Percentiles rank a stretch among this genome's conserved stretches.
phyloP scores from a whole-genome alignment of 2,329 filamentous ascomycete species.

The Fusarium domesticum region DNA sequence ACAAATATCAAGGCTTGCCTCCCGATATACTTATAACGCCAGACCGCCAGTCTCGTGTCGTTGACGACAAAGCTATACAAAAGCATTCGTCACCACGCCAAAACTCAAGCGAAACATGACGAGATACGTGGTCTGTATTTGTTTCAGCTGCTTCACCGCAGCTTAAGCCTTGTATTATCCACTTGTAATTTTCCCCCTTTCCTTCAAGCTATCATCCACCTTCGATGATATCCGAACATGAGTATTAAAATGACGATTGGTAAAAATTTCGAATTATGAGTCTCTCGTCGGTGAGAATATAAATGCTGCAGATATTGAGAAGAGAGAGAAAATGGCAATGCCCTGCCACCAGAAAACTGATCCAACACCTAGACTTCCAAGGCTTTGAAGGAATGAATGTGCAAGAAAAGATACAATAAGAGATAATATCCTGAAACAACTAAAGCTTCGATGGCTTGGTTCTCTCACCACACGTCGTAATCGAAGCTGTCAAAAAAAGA shows the following conservation, averaged over 20 bases:
- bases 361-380: conserved; percentile 29
- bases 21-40: conserved; percentile 3
- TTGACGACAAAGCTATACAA: not conserved
- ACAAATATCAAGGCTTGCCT: conserved; percentile 17
- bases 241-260: too few relatives aligned
- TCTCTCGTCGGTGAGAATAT: conserved; percentile 2
- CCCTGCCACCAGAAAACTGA: conserved; percentile 20
- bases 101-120: not conserved
- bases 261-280: too few relatives aligned
- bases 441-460: not conserved
- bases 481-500: not conserved
- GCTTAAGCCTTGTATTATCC: conserved; percentile 12
- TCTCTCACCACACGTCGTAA: not conserved
- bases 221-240: too few relatives aligned
- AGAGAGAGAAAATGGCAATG: conserved; percentile 16
- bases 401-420: conserved; percentile 16
- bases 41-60: not conserved
- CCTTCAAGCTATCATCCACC: too few relatives aligned
- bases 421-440: too few relatives aligned
- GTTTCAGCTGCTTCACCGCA: conserved; percentile 14
- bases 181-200: too few relatives aligned
- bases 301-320: conserved; percentile 12
- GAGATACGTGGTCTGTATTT: not conserved
- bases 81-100: not conserved
- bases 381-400: conserved; percentile 26